These are phyloP conservation scores for Sorghum bicolor DNA, from an alignment of 176 grass and related monocot species.

Conservation along the genomic window Sorghum_bicolor_NCBIv3 NC_012875.2:52837001-52837500, in stretches of 20 bases:
- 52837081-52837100: constrained; percentile 7
- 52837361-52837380: constrained; percentile 57
- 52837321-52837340: constrained; percentile 18
- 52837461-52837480: background rate
- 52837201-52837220: background rate
- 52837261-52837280: background rate
- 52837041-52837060: background rate
- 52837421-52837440: background rate
- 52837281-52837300: constrained; percentile 38
- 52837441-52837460: background rate
- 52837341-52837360: constrained; percentile 64
- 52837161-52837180: background rate
- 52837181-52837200: no score
- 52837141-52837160: background rate
- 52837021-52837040: background rate
- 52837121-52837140: background rate
- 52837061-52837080: background rate
- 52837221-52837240: background rate
- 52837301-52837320: constrained; percentile 29
- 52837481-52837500: background rate
- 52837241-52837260: background rate
- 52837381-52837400: constrained; percentile 59
- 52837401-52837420: constrained; percentile 46
- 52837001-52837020: background rate
- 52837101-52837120: background rate